Base-by-base conservation (phyloP, 176 grass and related monocot genomes). In the Triticum turgidum region DNA sequence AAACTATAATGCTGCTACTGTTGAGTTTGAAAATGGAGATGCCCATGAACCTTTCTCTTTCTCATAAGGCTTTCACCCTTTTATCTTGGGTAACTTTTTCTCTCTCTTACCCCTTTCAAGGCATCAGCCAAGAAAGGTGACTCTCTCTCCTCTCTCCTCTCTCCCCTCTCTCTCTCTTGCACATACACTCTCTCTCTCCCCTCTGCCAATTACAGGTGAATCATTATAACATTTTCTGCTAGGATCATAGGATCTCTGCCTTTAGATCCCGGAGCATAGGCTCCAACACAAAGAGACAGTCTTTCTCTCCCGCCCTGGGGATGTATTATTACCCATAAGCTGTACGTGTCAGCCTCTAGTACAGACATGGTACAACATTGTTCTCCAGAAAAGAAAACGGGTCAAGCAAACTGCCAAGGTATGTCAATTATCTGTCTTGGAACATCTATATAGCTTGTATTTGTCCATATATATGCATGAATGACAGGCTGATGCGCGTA, bases 71-170 rank as follows among this genome's bases (percentile, higher is more conserved):
- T 88, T 71, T 91, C 20, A n/a, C 69, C 76, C 63, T 84, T 87
- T 58, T 91, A 91, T 87, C 81, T 69, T 79, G 61, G 61, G 29
- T 84, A 63, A 51, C 85, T 80, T 91, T 91, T 80, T 80, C 84
- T 80, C 75, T 29, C 78, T 67, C 59, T 67, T 75, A 3, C 22
- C 74, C 45, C 85, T 80, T 80, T 68, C 77, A 85, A 81, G 61
- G 69, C 33, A 89, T 56, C 87, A 9, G 24, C 21, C 49, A 83
- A 79, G 67, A 61, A 79, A 90, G 78, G 22, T 74, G 51, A 62
- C 61, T 76, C 27, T 86, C 80, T 82, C 71, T 76, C 45, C 45
- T 77, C 87, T 62, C 37, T 61, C 7, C 9, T 11, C 42, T 11
- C 44, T 4, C 42, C 38, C 11, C 27, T 21, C 20, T 45, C 44